These are phyloP conservation scores for Violaceomyces palustris DNA, from an alignment of 1,284 basidiomycete genomes.

Conservation along the genomic window DNA sequence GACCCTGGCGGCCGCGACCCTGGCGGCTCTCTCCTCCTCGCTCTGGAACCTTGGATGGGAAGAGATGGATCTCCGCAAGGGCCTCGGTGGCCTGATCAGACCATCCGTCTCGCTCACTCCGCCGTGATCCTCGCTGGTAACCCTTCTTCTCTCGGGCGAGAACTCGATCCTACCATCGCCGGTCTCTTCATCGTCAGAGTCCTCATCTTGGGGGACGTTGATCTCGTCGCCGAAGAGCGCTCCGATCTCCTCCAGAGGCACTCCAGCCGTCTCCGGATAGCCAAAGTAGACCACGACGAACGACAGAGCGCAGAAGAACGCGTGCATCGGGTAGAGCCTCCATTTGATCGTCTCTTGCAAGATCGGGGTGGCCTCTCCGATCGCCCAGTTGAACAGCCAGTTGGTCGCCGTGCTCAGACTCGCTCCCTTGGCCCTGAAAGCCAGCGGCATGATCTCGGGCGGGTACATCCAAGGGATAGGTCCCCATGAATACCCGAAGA, in stretches of 20 bases:
- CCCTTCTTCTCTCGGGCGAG: conserved; percentile 6
- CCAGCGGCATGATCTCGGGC: conserved; percentile 63
- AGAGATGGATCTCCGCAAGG: conserved; percentile 31
- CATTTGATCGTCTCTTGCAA: conserved; percentile 85
- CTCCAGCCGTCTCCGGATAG: conserved; percentile 62
- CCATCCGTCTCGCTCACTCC: conserved; percentile 12
- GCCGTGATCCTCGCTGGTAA: conserved; percentile 19
- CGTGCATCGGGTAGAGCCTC: conserved; percentile 93
- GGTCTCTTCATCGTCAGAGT: conserved; percentile 15
- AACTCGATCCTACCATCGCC: too few relatives aligned
- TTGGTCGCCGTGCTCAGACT: conserved; percentile 43
- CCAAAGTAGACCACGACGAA: conserved; percentile 65
- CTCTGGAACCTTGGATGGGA: conserved; percentile 61
- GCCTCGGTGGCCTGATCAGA: conserved; percentile 29
- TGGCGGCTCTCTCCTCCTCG: conserved; percentile 68
- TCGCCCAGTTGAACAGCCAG: conserved; percentile 67
- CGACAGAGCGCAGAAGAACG: conserved; percentile 83
- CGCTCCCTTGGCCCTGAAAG: conserved; percentile 70
- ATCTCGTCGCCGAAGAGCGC: conserved; percentile 52
- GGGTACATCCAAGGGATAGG: conserved; percentile 77
- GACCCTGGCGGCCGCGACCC: conserved; percentile 38
- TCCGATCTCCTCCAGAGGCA: conserved; percentile 60
- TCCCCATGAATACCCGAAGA: conserved; percentile 69
- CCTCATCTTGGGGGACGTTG: conserved; percentile 44
- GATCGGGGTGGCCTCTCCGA: conserved; percentile 82